Base-by-base conservation (phyloP, 768 basidiomycete genomes). In the Pleurotus giganteus region DNA sequence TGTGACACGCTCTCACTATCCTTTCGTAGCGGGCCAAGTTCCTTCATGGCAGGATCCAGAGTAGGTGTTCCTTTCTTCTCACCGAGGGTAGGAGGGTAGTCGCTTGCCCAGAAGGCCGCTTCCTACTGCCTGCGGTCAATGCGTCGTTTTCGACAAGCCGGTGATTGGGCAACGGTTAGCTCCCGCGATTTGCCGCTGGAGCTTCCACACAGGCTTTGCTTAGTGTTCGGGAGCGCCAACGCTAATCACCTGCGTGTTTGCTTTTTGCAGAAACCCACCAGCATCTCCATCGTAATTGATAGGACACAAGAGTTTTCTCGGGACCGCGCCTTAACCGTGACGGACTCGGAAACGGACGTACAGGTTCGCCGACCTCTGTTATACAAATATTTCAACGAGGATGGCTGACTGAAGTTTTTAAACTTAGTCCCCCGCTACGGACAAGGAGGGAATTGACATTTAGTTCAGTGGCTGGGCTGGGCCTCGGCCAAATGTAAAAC, bases 251-350 rank as follows among this genome's bases (percentile, higher is more conserved):
- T 13, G 34, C 28, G n/a, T n/a, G n/a, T 36, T 26, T 50, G 39
- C 24, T 29, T 19, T 54, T 23, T 28, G 21, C 41, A 57, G 37
- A 59, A 78, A 59, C 74, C 75, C 42, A 75, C 77, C 47, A 79
- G 79, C 57, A 81, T 85, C 58, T 81, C 83, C 29, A 84, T 86
- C 69, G 82, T 83, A 68, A 81, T 86, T 54, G 81, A 85, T 63
- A 85, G 84, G 6, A 83, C 74, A 36, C 74, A 81, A 26, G 83
- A 85, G 54, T 74, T 71, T 44, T 64, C 69, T 44, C 73, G 66
- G 29, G 82, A 83, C 52, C 52, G 42, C 27, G 52, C 52, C 11
- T 21, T 51, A 37, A 51, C 49, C 7, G 34, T 37, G 17, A 51
- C 49, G 32, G 49, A 51, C 49, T 51, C 49, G 34, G 49, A 51